A percentile compares a stretch with the other conserved stretches of the same genome.
phyloP scores from a whole-genome alignment of 1,284 basidiomycete species.

The Tylopilus sp. region DNA sequence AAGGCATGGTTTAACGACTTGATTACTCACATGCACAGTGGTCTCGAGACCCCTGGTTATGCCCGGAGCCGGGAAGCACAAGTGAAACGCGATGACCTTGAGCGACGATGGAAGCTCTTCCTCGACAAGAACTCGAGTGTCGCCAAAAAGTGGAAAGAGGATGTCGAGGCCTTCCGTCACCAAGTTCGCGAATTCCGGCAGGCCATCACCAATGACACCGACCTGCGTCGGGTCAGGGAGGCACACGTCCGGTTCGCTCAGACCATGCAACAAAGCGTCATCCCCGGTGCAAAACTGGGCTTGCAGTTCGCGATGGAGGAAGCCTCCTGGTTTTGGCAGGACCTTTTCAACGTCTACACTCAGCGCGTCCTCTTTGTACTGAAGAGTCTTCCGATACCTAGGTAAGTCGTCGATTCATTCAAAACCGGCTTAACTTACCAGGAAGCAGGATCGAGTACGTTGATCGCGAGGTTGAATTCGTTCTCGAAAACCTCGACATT shows the following conservation, averaged over 20 bases:
- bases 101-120: conserved; percentile 60
- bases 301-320: conserved; percentile 65
- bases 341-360: conserved; percentile 73
- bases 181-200: conserved; percentile 57
- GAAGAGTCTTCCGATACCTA: conserved; percentile 71
- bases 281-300: conserved; percentile 47
- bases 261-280: conserved; percentile 59
- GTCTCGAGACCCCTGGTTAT: conserved; percentile 62
- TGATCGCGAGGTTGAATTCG: conserved; percentile 72
- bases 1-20: conserved; percentile 62
- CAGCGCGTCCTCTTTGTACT: conserved; percentile 61
- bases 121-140: conserved; percentile 54
- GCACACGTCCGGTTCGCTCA: conserved; percentile 60
- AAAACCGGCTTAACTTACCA: conserved; percentile 15
- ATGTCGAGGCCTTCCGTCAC: conserved; percentile 55
- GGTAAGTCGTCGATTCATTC: conserved; percentile 50
- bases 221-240: conserved; percentile 55
- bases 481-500: conserved; percentile 77
- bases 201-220: conserved; percentile 59
- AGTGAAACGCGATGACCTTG: conserved; percentile 54
- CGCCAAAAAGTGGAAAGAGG: conserved; percentile 62
- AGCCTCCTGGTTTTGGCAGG: conserved; percentile 78
- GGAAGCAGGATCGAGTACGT: conserved; percentile 70
- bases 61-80: conserved; percentile 60
- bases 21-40: conserved; percentile 55